These are phyloP conservation scores for Hymenoscyphus infarciens DNA, from an alignment of 2,329 filamentous ascomycete genomes.

Conservation along the genomic window DNA sequence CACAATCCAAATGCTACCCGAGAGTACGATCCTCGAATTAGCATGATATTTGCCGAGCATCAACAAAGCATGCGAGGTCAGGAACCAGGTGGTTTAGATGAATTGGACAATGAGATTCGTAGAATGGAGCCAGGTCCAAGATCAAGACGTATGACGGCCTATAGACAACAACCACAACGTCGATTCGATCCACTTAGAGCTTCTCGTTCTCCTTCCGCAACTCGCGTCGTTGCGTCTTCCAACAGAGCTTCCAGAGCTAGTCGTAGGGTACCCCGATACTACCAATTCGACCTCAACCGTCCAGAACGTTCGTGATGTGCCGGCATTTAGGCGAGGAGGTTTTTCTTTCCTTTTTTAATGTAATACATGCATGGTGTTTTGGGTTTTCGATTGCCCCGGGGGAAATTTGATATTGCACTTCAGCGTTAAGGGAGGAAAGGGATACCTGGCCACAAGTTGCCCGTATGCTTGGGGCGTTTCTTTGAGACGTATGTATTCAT, in stretches of 20 bases:
- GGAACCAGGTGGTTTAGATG: constrained; percentile 19
- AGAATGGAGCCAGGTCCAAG: constrained; percentile 23
- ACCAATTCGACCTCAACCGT: constrained; percentile 7
- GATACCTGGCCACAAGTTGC: background rate
- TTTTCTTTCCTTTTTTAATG: background rate
- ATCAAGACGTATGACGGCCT: constrained; percentile 24
- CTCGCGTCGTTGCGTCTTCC: constrained; percentile 25
- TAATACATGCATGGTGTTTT: background rate
- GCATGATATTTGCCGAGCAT: constrained; percentile 34
- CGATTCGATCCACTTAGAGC: constrained; percentile 26
- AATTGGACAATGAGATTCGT: constrained; percentile 16
- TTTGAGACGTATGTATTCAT: background rate
- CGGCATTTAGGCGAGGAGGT: background rate
- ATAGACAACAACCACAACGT: constrained; percentile 22
- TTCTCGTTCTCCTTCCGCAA: constrained; percentile 29
- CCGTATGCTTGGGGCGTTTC: background rate
- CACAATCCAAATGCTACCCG: constrained; percentile 14
- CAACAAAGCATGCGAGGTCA: constrained; percentile 26
- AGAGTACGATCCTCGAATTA: constrained; percentile 33
- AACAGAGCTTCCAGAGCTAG: constrained; percentile 21
- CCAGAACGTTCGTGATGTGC: background rate
- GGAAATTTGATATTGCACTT: background rate
- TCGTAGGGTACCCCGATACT: constrained; percentile 16
- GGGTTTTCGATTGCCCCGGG: background rate
- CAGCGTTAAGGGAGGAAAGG: background rate